These are phyloP conservation scores for Ganoderma lucidum DNA, from an alignment of 1,284 basidiomycete species.

Conservation along the genomic window DNA sequence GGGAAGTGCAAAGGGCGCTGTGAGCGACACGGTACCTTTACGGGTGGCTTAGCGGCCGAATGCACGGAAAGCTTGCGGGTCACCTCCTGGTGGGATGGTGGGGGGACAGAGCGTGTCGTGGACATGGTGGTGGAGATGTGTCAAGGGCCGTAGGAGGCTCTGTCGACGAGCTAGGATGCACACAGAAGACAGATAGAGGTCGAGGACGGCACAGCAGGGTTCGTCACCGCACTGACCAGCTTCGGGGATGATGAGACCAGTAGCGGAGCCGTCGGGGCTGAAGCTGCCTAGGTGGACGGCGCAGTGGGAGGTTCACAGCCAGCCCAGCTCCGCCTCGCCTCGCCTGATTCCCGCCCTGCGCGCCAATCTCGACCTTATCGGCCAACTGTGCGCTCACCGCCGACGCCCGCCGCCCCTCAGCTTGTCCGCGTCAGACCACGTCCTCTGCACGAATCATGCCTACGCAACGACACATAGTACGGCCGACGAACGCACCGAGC, in stretches of 20 bases:
- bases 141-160: constrained; percentile 27
- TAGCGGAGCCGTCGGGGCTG: constrained; percentile 33
- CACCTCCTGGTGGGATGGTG: constrained; percentile 87
- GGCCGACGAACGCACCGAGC: neutral
- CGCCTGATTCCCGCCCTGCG: neutral
- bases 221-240: constrained; percentile 29
- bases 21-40: constrained; percentile 41
- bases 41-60: constrained; percentile 52
- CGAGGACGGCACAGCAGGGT: constrained; percentile 19
- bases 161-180: constrained; percentile 24
- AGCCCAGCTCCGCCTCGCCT: constrained; percentile 9
- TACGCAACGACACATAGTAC: neutral
- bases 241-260: constrained; percentile 25
- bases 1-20: constrained; percentile 23
- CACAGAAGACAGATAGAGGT: constrained; percentile 34
- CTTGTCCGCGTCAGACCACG: constrained; percentile 3
- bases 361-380: constrained; percentile 16
- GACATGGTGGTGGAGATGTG: constrained; percentile 22
- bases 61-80: constrained; percentile 87
- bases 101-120: constrained; percentile 62
- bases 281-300: neutral
- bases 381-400: constrained; percentile 9
- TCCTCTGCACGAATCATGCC: constrained; percentile 2
- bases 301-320: neutral
- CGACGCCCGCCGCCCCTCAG: constrained; percentile 4